Base-by-base conservation (phyloP, 2,329 filamentous ascomycete species). In the Aspergillus japonicus region DNA sequence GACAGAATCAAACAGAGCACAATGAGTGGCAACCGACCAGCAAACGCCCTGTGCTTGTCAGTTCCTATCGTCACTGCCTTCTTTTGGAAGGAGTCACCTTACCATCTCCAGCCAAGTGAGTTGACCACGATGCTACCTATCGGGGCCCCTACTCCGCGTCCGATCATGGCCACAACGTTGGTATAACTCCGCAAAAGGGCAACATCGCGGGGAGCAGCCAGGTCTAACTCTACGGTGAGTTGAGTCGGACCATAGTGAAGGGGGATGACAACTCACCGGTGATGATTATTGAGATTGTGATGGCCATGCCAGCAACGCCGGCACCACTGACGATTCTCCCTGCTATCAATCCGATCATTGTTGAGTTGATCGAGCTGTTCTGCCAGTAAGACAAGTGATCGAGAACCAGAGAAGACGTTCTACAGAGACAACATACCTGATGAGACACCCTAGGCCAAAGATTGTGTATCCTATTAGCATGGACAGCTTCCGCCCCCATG, bases 121-220 rank as follows among this genome's bases (percentile, higher is more conserved):
- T 10, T 29, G 26, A 29, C 7, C 7, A 29, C 26, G 26, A 29
- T 29, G 7, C 7, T 29, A 2, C 26, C 7, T 29, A 29, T 8
- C 6, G 26, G 26, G 2, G 26, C 26, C 26, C 26, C 26, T 2
- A 29, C 7, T 7, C 26, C 26, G 2, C 26, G 26, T 10, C 26
- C 26, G 7, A 35, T 35, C 33, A 35, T 56, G 19, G 49, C 42
- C 47, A 56, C 47, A 1, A 50, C 33, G 3, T 50, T 49, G 31
- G 47, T 56, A 7, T 56, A 50, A 23, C 54, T 56, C 4, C 47
- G 54, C 54, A 56, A 11, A 5, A 56, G 31, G 14, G 47, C 54
- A 12, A 56, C 47, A 12, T 56, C 54, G 5, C 47, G 49, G 3
- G 54, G 52, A 12, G 52, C 52, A 19, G 52, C 52, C 24, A 54